These are phyloP conservation scores for Aspergillus tamarii DNA, from an alignment of 2,329 filamentous ascomycete genomes.

Conservation along the genomic window DNA sequence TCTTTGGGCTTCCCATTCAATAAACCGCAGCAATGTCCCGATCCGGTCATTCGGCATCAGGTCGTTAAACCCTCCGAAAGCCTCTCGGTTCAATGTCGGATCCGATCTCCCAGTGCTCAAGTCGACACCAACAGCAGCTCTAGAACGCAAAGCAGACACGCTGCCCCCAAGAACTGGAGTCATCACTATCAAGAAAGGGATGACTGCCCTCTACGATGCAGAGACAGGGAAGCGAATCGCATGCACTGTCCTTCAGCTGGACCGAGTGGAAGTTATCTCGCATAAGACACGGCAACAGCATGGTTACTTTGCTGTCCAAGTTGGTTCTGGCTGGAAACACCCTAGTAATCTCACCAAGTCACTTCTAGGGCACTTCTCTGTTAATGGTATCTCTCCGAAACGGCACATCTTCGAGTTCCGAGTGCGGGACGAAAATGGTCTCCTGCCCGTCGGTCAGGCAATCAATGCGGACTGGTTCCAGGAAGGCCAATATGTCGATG, in stretches of 20 bases:
- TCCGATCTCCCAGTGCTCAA: slow-evolving; percentile 56
- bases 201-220: slow-evolving; percentile 84
- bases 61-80: slow-evolving; percentile 58
- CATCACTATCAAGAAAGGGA: slow-evolving; percentile 89
- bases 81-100: slow-evolving; percentile 58
- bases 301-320: slow-evolving; percentile 92
- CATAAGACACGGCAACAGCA: slow-evolving; percentile 80
- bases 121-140: slow-evolving; percentile 61
- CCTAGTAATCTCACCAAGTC: slow-evolving; percentile 78
- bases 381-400: slow-evolving; percentile 81
- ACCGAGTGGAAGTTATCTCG: slow-evolving; percentile 85
- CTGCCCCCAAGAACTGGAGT: slow-evolving; percentile 75
- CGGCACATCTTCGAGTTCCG: slow-evolving; percentile 82
- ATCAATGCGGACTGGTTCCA: slow-evolving; percentile 90
- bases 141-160: slow-evolving; percentile 60
- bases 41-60: slow-evolving; percentile 56
- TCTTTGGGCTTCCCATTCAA: slow-evolving; percentile 28
- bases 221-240: slow-evolving; percentile 75
- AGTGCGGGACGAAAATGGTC: slow-evolving; percentile 72
- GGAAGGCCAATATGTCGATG: slow-evolving; percentile 87
- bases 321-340: slow-evolving; percentile 77
- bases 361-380: slow-evolving; percentile 84
- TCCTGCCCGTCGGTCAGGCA: slow-evolving; percentile 74
- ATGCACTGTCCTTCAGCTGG: slow-evolving; percentile 92
- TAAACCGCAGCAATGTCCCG: slow-evolving; percentile 25